Base-by-base conservation (phyloP, 2,329 filamentous ascomycete species). In the Venturia oleaginea region DNA sequence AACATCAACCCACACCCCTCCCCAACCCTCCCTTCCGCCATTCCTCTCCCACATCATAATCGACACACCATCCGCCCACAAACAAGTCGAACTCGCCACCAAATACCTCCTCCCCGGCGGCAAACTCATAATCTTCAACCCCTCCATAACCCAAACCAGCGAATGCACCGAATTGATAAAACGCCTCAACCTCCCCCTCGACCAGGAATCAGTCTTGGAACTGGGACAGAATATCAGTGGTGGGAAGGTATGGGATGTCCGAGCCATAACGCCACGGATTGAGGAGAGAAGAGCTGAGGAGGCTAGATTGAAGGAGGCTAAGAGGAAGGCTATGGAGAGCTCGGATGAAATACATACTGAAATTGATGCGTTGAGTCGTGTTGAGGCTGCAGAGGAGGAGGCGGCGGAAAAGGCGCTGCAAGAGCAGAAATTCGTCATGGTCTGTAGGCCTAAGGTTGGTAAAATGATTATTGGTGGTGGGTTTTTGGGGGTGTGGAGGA, bases 101-200 rank as follows among this genome's bases (percentile, higher is more conserved):
- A 71, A 79, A n/a, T 84, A 86, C 17, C 75, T 94, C 63, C 83
- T 83, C 46, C 79, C 83, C 1, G 83, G 89, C 70, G 89, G 86
- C 0, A 77, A 83, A 10, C 77, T 93, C 38, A 79, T 88, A 17
- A 80, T 91, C 1, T 94, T 92, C 76, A 86, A 85, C 68, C 90
- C 90, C 0, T 90, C 86, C 69, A 85, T 94, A 65, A 92, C 89
- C 11, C 90, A 93, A 73, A 88, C 93, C 64, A 85, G 82, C 48
- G 81, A 86, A 5, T 89, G 87, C 65, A 77, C 87, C 34, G 76
- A 81, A 57, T 73, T 78, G 46, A 81, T 86, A 38, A 81, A 81
- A 65, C 75, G 80, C 34, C 76, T 83, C 15, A 75, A 74, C 2
- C 76, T 90, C 63, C 84, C 84, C 0, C 78, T 86, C 57, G 73